phyloP scores from a whole-genome alignment of 1,139 yeast species.

The Blastobotrys illinoisensis region DNA sequence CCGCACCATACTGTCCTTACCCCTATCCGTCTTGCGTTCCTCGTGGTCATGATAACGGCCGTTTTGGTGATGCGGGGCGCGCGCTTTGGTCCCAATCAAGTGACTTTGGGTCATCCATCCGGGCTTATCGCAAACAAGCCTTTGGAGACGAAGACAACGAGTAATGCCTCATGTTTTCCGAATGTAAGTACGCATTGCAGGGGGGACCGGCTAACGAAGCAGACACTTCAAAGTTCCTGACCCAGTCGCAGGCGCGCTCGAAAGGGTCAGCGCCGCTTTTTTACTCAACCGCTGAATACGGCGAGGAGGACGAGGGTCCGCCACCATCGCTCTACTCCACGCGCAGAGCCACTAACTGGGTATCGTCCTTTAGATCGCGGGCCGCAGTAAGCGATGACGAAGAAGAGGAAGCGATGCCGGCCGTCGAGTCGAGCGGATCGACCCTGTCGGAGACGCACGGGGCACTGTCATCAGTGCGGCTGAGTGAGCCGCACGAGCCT shows the following conservation, averaged over 20 bases:
- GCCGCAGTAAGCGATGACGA: conserved; percentile 5
- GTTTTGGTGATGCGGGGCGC: not conserved
- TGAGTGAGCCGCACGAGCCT: not conserved
- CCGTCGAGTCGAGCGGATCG: conserved; percentile 4
- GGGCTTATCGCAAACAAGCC: not conserved
- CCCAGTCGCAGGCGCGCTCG: conserved; percentile 32
- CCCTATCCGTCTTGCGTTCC: not conserved
- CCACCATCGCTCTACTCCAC: conserved; percentile 19
- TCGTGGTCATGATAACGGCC: not conserved
- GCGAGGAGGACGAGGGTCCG: conserved; percentile 19
- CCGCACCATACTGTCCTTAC: conserved; percentile 5
- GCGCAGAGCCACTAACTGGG: conserved; percentile 15
- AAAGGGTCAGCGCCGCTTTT: conserved; percentile 30
- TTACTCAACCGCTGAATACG: conserved; percentile 28
- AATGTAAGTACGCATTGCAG: conserved; percentile 21
- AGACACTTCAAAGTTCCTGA: conserved; percentile 38
- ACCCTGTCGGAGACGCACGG: conserved; percentile 1
- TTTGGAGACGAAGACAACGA: not conserved
- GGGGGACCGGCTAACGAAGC: not conserved
- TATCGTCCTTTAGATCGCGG: conserved; percentile 21
- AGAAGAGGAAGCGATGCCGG: conserved; percentile 10
- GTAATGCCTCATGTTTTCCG: conserved; percentile 25
- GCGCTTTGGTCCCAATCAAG: not conserved
- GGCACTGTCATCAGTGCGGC: not conserved
- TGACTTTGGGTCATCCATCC: not conserved